A percentile compares a stretch with the other conserved stretches of the same genome.
These are phyloP conservation scores for Stygiomarasmius scandens DNA, from an alignment of 1,284 basidiomycete species.

Conservation along the genomic window DNA sequence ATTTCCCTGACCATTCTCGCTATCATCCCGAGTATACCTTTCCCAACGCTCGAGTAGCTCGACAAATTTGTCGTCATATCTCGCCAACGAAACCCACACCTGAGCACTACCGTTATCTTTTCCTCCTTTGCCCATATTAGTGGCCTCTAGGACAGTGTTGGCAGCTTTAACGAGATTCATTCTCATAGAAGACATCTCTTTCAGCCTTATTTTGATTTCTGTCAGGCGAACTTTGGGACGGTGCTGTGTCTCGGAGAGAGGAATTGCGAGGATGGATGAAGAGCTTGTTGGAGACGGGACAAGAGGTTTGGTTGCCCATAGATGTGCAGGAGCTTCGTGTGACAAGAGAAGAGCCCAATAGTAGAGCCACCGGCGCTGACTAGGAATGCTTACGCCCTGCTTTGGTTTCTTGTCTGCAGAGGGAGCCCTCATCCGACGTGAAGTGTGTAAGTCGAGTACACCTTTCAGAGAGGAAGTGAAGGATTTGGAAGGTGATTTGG, in stretches of 20 bases:
- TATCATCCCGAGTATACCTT: conserved; percentile 47
- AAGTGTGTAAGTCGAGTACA: conserved; percentile 69
- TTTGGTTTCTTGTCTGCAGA: conserved; percentile 46
- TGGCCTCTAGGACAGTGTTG: conserved; percentile 52
- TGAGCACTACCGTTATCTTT: conserved; percentile 36
- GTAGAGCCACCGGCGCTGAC: conserved; percentile 70
- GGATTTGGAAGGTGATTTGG: conserved; percentile 21
- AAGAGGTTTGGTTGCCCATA: conserved; percentile 39
- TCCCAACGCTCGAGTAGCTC: conserved; percentile 65
- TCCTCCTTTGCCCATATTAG: conserved; percentile 35
- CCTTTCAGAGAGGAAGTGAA: conserved; percentile 51
- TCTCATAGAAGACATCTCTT: conserved; percentile 53
- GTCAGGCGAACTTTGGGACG: conserved; percentile 49
- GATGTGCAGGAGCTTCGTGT: conserved; percentile 50
- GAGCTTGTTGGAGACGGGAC: conserved; percentile 26
- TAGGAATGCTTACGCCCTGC: conserved; percentile 76
- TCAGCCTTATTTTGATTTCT: conserved; percentile 59
- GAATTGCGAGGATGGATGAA: conserved; percentile 1
- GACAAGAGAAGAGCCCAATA: conserved; percentile 74
- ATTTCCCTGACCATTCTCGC: conserved; percentile 25
- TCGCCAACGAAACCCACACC: conserved; percentile 76
- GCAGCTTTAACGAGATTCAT: conserved; percentile 56
- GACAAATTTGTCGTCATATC: conserved; percentile 74
- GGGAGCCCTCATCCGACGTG: conserved; percentile 65
- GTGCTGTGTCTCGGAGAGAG: conserved; percentile 20